Evolutionary conservation across 495 filamentous ascomycete genomes (phyloP).

Genomic region (Trichoderma reesei): DNA sequence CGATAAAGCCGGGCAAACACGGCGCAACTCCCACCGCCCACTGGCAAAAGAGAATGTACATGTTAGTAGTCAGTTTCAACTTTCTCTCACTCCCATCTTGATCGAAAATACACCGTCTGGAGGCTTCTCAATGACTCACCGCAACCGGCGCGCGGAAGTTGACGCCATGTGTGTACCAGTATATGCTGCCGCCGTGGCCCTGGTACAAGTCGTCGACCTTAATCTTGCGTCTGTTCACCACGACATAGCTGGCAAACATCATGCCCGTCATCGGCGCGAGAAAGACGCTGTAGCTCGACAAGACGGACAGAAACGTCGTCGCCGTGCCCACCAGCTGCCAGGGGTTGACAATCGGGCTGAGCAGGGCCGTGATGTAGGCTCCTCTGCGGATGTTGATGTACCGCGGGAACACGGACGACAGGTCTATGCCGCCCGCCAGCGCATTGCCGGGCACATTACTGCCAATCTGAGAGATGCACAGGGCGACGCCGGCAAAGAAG

Average conservation of each 20-base stretch:
- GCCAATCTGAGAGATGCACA: slow-evolving; percentile 24
- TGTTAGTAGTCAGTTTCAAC: not conserved
- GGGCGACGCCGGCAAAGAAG: slow-evolving; percentile 36
- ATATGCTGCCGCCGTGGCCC: slow-evolving; percentile 22
- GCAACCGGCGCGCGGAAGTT: slow-evolving; percentile 36
- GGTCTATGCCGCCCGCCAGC: slow-evolving; percentile 26
- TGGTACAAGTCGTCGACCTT: slow-evolving; percentile 32
- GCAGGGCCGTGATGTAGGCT: slow-evolving; percentile 28
- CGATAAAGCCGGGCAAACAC: not conserved
- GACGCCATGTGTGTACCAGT: slow-evolving; percentile 31
- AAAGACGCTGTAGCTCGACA: slow-evolving; percentile 37
- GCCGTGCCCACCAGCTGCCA: slow-evolving; percentile 39
- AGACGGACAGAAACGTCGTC: slow-evolving; percentile 35
- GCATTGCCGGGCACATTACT: slow-evolving; percentile 23
- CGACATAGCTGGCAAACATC: slow-evolving; percentile 31
- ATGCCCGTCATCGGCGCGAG: slow-evolving; percentile 29
- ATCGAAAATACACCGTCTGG: not conserved
- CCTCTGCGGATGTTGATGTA: slow-evolving; percentile 40
- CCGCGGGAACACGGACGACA: slow-evolving; percentile 29
- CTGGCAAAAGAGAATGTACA: not conserved
- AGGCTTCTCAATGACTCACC: not conserved
- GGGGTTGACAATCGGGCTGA: slow-evolving; percentile 34
- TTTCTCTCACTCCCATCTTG: not conserved
- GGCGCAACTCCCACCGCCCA: not conserved
- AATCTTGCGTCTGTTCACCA: slow-evolving; percentile 29